phyloP scores from a whole-genome alignment of 495 filamentous ascomycete species.

The Parathielavia hyrcaniae region DNA sequence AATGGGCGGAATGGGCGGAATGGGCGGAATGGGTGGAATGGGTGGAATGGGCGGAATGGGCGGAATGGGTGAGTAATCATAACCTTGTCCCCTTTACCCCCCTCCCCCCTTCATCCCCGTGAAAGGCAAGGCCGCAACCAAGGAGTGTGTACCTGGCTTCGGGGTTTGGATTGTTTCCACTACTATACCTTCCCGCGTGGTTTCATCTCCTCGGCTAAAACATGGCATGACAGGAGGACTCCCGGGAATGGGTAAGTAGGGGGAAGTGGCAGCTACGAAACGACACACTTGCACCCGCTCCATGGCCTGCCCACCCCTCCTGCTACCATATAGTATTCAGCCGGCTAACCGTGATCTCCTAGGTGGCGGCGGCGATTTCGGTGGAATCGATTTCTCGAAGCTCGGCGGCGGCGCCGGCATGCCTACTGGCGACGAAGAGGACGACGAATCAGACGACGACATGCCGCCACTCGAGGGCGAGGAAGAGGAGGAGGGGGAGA shows the following conservation, averaged over 20 bases:
- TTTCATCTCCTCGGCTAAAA: slow-evolving; percentile 1
- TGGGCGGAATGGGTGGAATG: neutral
- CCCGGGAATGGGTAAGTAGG: slow-evolving; percentile 46
- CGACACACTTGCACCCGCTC: neutral
- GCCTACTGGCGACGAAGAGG: slow-evolving; percentile 49
- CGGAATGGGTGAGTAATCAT: slow-evolving; percentile 44
- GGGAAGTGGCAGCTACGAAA: neutral
- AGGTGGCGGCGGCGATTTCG: slow-evolving; percentile 51
- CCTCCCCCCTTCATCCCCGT: neutral
- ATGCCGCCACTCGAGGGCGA: slow-evolving; percentile 40
- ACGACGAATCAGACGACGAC: slow-evolving; percentile 48
- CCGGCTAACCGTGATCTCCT: slow-evolving; percentile 11
- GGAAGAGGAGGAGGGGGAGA: slow-evolving; percentile 45
- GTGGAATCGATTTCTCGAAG: slow-evolving; percentile 85
- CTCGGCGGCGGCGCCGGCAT: slow-evolving; percentile 59
- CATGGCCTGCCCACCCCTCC: neutral
- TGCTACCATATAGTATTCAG: neutral
- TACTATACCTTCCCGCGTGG: neutral
- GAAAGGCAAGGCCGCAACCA: neutral
- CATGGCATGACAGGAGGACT: slow-evolving; percentile 34
- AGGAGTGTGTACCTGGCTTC: neutral
- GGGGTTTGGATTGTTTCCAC: neutral
- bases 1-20: slow-evolving; percentile 48
- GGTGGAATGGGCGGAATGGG: slow-evolving; percentile 42
- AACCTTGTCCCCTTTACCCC: neutral